Percentiles rank a stretch among this genome's conserved stretches.
These are phyloP conservation scores for Leccinum fuscescens DNA, from an alignment of 1,284 basidiomycete genomes.

Conservation along the genomic window DNA sequence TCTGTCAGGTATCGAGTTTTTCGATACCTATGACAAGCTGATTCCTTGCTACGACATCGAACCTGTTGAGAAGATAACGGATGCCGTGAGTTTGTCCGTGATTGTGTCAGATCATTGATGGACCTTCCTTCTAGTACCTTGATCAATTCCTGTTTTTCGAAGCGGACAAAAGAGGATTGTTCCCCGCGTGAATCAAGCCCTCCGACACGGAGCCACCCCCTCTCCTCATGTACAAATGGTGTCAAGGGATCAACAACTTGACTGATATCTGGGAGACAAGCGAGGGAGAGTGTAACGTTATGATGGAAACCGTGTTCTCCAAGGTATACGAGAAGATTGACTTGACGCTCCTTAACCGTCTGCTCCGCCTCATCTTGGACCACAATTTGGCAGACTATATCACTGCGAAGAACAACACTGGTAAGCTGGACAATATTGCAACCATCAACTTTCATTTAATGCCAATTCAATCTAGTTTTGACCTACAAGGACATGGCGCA, in stretches of 20 bases:
- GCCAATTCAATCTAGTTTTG: conserved; percentile 46
- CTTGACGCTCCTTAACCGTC: conserved; percentile 88
- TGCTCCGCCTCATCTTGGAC: conserved; percentile 91
- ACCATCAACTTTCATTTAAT: not conserved
- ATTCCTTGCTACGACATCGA: conserved; percentile 98
- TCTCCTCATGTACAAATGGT: conserved; percentile 96
- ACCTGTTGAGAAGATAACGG: conserved; percentile 97
- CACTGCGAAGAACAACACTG: conserved; percentile 95
- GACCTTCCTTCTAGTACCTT: conserved; percentile 58
- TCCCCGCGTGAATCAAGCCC: conserved; percentile 98
- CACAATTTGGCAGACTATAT: conserved; percentile 98
- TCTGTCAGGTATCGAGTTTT: conserved; percentile 90
- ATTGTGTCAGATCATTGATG: conserved; percentile 11
- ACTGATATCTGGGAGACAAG: conserved; percentile 96
- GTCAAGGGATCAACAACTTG: conserved; percentile 90
- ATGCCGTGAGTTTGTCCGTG: conserved; percentile 60
- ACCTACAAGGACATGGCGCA: conserved; percentile 96
- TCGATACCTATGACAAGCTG: conserved; percentile 95
- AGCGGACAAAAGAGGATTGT: conserved; percentile 94
- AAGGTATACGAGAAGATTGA: conserved; percentile 99
- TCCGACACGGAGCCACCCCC: conserved; percentile 95
- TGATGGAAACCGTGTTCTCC: conserved; percentile 96
- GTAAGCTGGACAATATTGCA: conserved; percentile 31
- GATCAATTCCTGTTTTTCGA: conserved; percentile 89
- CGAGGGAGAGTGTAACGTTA: conserved; percentile 93